Evolutionary conservation across 1,284 basidiomycete genomes (phyloP).

Genomic region (Ceratobasidium sp.): DNA sequence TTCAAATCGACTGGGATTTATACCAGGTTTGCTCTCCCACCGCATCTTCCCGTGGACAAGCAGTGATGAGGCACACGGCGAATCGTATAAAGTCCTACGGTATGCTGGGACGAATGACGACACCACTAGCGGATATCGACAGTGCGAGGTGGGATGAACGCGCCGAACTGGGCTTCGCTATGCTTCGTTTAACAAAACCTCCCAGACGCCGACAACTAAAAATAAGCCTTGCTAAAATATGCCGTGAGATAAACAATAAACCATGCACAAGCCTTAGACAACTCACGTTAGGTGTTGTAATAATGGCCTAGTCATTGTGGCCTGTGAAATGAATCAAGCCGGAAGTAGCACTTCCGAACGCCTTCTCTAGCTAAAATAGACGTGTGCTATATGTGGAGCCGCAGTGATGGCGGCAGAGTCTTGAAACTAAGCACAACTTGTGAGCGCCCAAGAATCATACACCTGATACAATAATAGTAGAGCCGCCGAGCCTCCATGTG

Average conservation of each 20-base stretch:
- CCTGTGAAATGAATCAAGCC: neutral
- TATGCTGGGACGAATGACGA: neutral
- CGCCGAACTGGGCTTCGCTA: neutral
- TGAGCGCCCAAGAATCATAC: neutral
- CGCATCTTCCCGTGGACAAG: neutral
- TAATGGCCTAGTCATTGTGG: neutral
- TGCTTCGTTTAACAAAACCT: neutral
- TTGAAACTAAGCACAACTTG: neutral
- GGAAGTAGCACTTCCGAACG: conserved; percentile 1
- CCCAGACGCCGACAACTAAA: neutral
- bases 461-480: too few relatives aligned
- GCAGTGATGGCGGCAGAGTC: neutral
- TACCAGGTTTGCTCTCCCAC: neutral
- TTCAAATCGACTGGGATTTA: neutral
- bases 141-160: neutral
- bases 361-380: neutral
- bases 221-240: neutral
- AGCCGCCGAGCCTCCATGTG: too few relatives aligned
- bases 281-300: conserved; percentile 1
- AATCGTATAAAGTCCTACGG: neutral
- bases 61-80: too few relatives aligned
- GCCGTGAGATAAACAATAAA: neutral
- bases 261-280: neutral
- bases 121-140: neutral
- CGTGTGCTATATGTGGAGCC: neutral